phyloP scores from a whole-genome alignment of 352 stramenopile species.

The Phytophthora colocasiae region DNA sequence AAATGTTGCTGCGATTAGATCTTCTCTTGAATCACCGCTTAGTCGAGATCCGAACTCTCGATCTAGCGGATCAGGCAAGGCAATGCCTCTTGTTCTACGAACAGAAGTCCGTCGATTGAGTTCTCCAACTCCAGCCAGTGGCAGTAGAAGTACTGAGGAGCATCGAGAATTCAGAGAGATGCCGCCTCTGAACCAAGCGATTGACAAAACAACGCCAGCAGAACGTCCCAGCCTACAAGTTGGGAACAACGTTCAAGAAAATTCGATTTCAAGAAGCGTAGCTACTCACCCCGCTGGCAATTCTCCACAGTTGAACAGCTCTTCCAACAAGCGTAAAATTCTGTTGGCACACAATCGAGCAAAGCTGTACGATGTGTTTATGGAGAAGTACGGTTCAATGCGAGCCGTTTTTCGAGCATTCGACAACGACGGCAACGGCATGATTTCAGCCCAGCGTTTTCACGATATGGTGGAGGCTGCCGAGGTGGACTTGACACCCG shows the following conservation, averaged over 20 bases:
- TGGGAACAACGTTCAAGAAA: slow-evolving; percentile 27
- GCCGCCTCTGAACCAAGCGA: slow-evolving; percentile 9
- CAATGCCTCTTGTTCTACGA: slow-evolving; percentile 21
- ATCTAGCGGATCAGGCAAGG: slow-evolving; percentile 10
- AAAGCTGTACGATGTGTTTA: slow-evolving; percentile 69
- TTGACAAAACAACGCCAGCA: background rate
- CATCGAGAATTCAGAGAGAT: background rate
- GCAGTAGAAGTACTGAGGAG: slow-evolving; percentile 25
- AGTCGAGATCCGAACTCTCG: slow-evolving; percentile 2
- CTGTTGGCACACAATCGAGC: slow-evolving; percentile 49
- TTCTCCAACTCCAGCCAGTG: slow-evolving; percentile 13
- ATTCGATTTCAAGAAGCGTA: background rate
- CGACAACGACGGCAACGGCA: slow-evolving; percentile 65
- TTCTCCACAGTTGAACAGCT: background rate
- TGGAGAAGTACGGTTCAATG: slow-evolving; percentile 82
- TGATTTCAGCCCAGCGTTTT: slow-evolving; percentile 82
- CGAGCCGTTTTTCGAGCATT: slow-evolving; percentile 80
- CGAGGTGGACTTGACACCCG: slow-evolving; percentile 54
- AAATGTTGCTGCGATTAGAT: slow-evolving; percentile 56
- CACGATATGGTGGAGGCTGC: slow-evolving; percentile 75
- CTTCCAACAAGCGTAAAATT: slow-evolving; percentile 28
- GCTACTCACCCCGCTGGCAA: background rate
- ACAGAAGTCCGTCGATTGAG: slow-evolving; percentile 28
- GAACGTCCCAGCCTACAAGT: slow-evolving; percentile 6
- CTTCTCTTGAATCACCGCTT: slow-evolving; percentile 30